A percentile compares a stretch with the other conserved stretches of the same genome.
Evolutionary conservation across 192 early-diverging fungal species (phyloP).

Genomic region (Physocladia obscura): DNA sequence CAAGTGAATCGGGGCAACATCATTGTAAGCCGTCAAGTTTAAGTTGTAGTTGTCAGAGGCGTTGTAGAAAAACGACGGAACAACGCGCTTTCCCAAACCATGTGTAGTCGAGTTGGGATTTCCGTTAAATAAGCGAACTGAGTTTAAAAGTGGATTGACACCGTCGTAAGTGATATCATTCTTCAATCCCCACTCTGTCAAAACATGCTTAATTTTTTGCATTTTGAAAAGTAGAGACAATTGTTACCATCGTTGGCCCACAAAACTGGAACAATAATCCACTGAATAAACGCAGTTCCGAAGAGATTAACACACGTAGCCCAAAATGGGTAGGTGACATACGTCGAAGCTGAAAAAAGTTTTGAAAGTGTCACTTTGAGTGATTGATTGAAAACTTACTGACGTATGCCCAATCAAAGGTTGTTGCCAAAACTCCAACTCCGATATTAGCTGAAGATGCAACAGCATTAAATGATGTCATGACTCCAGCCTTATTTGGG

Average conservation of each 20-base stretch:
- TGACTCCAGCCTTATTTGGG: background rate
- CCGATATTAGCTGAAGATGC: constrained; percentile 8
- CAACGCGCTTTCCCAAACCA: background rate
- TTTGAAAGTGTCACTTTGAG: background rate
- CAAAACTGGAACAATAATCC: background rate
- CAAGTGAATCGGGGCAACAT: constrained; percentile 16
- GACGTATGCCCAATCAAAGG: constrained; percentile 29
- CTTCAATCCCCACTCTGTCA: background rate
- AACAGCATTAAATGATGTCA: constrained; percentile 1
- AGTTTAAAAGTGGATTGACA: constrained; percentile 1
- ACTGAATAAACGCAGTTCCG: constrained; percentile 8
- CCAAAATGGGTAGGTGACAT: constrained; percentile 18
- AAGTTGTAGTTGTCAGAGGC: constrained; percentile 16
- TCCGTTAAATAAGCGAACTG: constrained; percentile 7
- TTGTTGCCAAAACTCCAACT: constrained; percentile 17
- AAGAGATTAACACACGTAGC: background rate
- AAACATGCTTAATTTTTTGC: constrained; percentile 7
- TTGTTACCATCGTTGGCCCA: background rate
- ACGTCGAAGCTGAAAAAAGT: background rate
- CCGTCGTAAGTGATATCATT: background rate
- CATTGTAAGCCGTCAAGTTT: constrained; percentile 28
- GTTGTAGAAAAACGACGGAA: constrained; percentile 18
- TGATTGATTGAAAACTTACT: background rate
- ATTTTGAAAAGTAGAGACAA: background rate
- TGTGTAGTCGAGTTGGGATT: background rate